phyloP scores from a whole-genome alignment of 305 asterid species.

The Coffea humblotiana region DNA sequence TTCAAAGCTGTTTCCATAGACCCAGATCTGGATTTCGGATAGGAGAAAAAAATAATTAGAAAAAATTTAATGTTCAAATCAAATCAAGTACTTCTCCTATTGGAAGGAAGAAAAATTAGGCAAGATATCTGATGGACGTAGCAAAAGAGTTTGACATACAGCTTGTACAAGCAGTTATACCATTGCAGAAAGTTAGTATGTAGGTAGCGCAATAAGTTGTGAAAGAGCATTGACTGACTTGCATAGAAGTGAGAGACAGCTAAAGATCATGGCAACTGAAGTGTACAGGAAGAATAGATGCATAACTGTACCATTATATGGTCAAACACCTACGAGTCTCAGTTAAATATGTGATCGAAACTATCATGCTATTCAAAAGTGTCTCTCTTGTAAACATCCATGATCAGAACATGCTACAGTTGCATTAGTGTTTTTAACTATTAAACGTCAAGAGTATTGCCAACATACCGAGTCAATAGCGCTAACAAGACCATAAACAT shows the following conservation, averaged over 20 bases:
- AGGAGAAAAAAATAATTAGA: slow-evolving; percentile 3
- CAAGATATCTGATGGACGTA: not conserved
- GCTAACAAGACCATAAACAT: slow-evolving; percentile 59
- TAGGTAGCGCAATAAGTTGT: not conserved
- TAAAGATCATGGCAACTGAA: not conserved
- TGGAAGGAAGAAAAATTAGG: not conserved
- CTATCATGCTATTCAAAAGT: not conserved
- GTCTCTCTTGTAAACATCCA: not conserved
- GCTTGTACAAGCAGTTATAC: not conserved
- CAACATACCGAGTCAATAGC: slow-evolving; percentile 68
- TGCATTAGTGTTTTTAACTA: not conserved
- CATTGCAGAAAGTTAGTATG: not conserved
- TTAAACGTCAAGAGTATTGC: not conserved
- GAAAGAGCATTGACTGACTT: not conserved
- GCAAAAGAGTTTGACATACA: not conserved
- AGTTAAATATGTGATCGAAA: not conserved
- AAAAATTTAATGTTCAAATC: not conserved
- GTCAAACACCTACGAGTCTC: not conserved
- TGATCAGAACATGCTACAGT: not conserved
- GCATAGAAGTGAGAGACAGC: not conserved
- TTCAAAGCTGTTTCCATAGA: slow-evolving; percentile 91
- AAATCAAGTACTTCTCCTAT: not conserved
- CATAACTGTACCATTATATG: not conserved
- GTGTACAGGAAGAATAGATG: not conserved
- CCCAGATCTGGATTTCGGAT: slow-evolving; percentile 68